phyloP scores from a whole-genome alignment of 129 eudicot genomes.

The Flaveria bidentis region DNA sequence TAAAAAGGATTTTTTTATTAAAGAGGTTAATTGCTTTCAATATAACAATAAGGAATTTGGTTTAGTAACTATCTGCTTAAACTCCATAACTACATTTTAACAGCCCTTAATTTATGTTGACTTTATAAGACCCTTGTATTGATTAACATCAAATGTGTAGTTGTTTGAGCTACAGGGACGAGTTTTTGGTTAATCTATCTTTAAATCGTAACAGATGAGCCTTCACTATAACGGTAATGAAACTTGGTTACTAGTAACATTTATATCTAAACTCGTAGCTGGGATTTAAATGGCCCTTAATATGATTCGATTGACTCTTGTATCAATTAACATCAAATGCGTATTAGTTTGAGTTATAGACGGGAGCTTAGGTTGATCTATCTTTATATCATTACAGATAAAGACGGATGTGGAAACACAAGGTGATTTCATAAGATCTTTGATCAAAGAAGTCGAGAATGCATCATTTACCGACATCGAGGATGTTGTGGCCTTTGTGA shows the following conservation, averaged over 20 bases:
- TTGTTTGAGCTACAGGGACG: background rate
- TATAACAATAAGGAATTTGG: too few relatives aligned
- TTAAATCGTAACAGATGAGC: too few relatives aligned
- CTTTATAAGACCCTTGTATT: too few relatives aligned
- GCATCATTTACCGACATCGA: conserved; percentile 85
- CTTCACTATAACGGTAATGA: background rate
- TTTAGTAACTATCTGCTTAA: background rate
- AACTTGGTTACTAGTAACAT: background rate
- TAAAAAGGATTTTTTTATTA: background rate
- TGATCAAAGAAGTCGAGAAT: conserved; percentile 89
- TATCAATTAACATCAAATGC: background rate
- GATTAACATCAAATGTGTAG: too few relatives aligned
- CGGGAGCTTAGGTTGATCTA: background rate
- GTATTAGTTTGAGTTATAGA: background rate
- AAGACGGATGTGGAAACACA: conserved; percentile 96
- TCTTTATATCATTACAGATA: conserved; percentile 52
- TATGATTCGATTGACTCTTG: too few relatives aligned
- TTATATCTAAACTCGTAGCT: too few relatives aligned
- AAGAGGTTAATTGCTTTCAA: background rate
- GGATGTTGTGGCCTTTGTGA: conserved; percentile 91
- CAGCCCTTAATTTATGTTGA: too few relatives aligned
- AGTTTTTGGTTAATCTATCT: background rate
- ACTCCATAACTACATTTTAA: too few relatives aligned
- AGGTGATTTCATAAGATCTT: conserved; percentile 83
- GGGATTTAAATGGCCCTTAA: too few relatives aligned